Percentiles rank a stretch among this genome's conserved stretches.
Evolutionary conservation across 768 basidiomycete genomes (phyloP).

Genomic region (Daedaleopsis sinensis): DNA sequence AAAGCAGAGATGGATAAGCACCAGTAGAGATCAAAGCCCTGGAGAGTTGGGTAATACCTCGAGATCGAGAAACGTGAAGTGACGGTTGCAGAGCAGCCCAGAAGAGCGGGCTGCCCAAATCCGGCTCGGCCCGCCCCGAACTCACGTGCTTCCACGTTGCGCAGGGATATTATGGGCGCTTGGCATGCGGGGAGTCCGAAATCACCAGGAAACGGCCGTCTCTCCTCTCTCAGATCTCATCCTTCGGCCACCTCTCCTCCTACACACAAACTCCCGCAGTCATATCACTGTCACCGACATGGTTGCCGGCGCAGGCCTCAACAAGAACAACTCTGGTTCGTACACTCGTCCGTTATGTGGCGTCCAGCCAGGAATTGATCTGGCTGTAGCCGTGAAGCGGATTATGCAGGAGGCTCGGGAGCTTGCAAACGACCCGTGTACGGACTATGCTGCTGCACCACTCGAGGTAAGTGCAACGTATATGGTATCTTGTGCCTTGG

Average conservation of each 20-base stretch:
- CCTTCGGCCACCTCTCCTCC: constrained; percentile 1
- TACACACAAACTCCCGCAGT: background rate
- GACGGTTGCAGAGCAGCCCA: background rate
- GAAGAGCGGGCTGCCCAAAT: constrained; percentile 8
- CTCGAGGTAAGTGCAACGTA: constrained; percentile 58
- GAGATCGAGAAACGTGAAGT: constrained; percentile 3
- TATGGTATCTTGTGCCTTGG: background rate
- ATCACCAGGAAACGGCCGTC: constrained; percentile 19
- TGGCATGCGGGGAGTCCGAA: constrained; percentile 7
- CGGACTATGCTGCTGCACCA: constrained; percentile 83
- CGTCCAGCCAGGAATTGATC: constrained; percentile 7
- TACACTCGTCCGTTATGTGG: background rate
- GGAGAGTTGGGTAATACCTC: constrained; percentile 5
- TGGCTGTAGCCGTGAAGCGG: constrained; percentile 81
- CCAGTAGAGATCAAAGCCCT: background rate
- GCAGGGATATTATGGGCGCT: constrained; percentile 3
- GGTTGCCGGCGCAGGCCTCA: constrained; percentile 48
- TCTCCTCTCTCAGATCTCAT: background rate
- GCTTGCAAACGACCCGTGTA: constrained; percentile 79
- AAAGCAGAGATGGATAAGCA: background rate
- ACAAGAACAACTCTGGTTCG: constrained; percentile 90
- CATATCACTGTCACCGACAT: constrained; percentile 16
- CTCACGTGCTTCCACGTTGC: constrained; percentile 22
- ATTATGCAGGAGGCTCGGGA: constrained; percentile 97
- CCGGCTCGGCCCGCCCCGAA: background rate